These are phyloP conservation scores for Lophiostoma macrostomum DNA, from an alignment of 495 filamentous ascomycete species.

Conservation along the genomic window DNA sequence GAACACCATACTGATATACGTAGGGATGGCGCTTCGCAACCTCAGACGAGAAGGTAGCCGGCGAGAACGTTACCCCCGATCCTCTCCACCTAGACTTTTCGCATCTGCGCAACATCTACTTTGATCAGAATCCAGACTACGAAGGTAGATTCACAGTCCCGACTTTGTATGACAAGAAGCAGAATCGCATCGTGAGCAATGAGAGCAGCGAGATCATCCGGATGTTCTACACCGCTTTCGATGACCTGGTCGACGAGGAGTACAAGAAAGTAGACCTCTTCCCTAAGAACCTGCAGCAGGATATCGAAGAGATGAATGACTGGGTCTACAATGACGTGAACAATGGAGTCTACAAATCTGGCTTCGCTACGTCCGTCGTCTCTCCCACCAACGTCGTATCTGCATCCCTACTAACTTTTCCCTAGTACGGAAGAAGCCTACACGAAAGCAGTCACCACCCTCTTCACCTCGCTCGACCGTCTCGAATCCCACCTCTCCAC, in stretches of 20 bases:
- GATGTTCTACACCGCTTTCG: conserved; percentile 73
- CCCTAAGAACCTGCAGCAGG: conserved; percentile 53
- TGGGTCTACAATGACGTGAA: conserved; percentile 86
- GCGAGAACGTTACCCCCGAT: conserved; percentile 56
- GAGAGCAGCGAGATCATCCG: conserved; percentile 83
- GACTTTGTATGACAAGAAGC: conserved; percentile 71
- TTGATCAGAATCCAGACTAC: conserved; percentile 64
- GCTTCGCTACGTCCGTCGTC: conserved; percentile 56
- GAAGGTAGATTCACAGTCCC: conserved; percentile 77
- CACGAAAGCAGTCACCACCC: conserved; percentile 59
- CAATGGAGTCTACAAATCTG: conserved; percentile 80
- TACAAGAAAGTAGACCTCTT: conserved; percentile 63
- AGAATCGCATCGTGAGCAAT: conserved; percentile 73
- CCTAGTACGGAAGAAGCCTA: conserved; percentile 68
- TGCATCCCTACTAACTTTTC: background rate
- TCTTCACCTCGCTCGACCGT: conserved; percentile 71
- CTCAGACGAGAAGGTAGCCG: conserved; percentile 43
- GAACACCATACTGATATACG: background rate
- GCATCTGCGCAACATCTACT: conserved; percentile 69
- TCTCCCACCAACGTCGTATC: conserved; percentile 46
- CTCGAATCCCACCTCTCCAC: conserved; percentile 63
- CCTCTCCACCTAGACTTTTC: conserved; percentile 59
- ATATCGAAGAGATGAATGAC: conserved; percentile 73
- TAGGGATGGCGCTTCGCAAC: conserved; percentile 44
- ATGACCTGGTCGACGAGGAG: conserved; percentile 61